phyloP scores from a whole-genome alignment of 768 basidiomycete genomes.

The Lentinula aciculospora region DNA sequence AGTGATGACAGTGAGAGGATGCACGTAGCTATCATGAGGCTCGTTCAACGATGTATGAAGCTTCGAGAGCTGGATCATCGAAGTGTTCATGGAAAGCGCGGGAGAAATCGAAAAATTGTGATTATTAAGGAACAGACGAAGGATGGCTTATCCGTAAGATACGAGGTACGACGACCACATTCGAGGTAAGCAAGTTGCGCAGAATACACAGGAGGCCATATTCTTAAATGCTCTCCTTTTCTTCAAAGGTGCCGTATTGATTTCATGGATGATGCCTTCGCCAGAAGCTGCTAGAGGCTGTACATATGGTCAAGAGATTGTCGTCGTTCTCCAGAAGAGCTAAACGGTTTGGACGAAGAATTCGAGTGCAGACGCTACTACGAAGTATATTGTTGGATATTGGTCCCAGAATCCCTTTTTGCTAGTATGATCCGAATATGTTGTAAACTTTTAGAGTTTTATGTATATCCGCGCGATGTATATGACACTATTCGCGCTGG shows the following conservation, averaged over 20 bases:
- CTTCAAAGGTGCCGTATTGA: not conserved
- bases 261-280: slow-evolving; percentile 5
- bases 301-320: too few relatives aligned
- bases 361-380: too few relatives aligned
- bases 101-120: slow-evolving; percentile 29
- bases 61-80: slow-evolving; percentile 38
- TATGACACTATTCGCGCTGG: too few relatives aligned
- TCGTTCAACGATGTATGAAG: slow-evolving; percentile 33
- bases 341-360: too few relatives aligned
- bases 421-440: too few relatives aligned
- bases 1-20: slow-evolving; percentile 28
- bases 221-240: not conserved
- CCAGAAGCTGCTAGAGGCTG: not conserved
- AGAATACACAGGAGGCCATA: not conserved
- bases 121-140: slow-evolving; percentile 26
- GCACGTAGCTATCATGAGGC: slow-evolving; percentile 33
- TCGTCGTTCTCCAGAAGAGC: too few relatives aligned
- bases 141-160: slow-evolving; percentile 24
- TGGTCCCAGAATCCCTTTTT: too few relatives aligned
- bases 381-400: too few relatives aligned
- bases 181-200: slow-evolving; percentile 19
- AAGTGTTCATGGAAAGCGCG: slow-evolving; percentile 25
- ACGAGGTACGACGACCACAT: slow-evolving; percentile 24
- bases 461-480: too few relatives aligned
- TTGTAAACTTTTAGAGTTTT: too few relatives aligned